These are phyloP conservation scores for Monosporascus cannonballus DNA, from an alignment of 2,329 filamentous ascomycete species.

Conservation along the genomic window DNA sequence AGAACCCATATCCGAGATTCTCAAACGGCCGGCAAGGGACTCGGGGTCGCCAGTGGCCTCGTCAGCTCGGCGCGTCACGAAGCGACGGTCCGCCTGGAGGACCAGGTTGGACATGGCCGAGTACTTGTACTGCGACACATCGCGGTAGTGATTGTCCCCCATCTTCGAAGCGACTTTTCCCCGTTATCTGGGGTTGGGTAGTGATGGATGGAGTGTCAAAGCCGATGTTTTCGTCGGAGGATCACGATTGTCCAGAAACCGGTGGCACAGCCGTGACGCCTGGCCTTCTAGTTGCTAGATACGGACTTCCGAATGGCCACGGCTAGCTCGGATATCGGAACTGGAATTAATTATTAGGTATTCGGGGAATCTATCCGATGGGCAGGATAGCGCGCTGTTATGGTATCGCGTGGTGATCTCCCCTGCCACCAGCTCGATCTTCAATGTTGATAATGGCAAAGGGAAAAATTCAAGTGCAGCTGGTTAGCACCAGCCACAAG, in stretches of 20 bases:
- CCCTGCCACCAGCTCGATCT: neutral
- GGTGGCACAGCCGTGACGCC: neutral
- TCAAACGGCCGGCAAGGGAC: conserved; percentile 89
- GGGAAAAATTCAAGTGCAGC: neutral
- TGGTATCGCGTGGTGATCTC: neutral
- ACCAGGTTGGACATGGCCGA: conserved; percentile 99
- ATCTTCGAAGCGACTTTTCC: conserved; percentile 42
- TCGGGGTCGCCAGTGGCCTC: conserved; percentile 96
- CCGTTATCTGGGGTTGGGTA: conserved; percentile 1
- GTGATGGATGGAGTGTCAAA: conserved; percentile 7
- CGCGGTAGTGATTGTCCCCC: conserved; percentile 63
- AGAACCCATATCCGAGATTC: conserved; percentile 90
- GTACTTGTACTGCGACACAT: conserved; percentile 98
- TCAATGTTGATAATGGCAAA: neutral
- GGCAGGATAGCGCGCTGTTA: neutral
- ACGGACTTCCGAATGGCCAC: neutral
- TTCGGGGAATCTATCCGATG: neutral
- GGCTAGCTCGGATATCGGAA: neutral
- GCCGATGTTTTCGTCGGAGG: neutral
- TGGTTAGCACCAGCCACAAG: no score
- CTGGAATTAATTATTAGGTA: neutral
- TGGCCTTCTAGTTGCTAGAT: neutral
- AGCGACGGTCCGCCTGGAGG: conserved; percentile 97
- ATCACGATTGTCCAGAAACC: neutral
- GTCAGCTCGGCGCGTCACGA: conserved; percentile 85